These are phyloP conservation scores for Plasmodium inui DNA, from an alignment of 169 alveolate species.

Conservation along the genomic window DNA sequence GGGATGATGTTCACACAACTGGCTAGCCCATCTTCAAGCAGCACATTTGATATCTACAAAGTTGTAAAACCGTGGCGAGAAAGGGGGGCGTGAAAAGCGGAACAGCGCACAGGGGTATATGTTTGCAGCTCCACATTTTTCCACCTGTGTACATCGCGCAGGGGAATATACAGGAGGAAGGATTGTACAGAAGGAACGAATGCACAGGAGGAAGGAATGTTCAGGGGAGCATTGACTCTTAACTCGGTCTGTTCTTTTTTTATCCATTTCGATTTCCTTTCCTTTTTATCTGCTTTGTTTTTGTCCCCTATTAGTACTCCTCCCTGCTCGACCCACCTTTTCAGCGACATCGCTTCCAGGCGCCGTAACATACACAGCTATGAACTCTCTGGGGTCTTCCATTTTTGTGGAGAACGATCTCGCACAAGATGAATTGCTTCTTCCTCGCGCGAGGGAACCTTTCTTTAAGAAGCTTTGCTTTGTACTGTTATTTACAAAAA, in stretches of 20 bases:
- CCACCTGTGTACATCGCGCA: not conserved
- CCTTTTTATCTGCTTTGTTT: not conserved
- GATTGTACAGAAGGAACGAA: not conserved
- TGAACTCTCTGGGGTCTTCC: constrained; percentile 4
- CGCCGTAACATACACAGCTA: constrained; percentile 66
- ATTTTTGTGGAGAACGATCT: not conserved
- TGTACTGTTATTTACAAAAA: constrained; percentile 36
- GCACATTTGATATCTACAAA: constrained; percentile 33
- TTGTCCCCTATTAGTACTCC: not conserved
- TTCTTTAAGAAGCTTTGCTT: not conserved
- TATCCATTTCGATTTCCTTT: not conserved
- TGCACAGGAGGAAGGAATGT: not conserved
- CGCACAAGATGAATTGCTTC: not conserved
- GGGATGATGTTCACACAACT: constrained; percentile 68
- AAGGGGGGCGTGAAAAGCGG: not conserved
- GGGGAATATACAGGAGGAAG: too few species aligned
- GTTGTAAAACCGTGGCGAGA: not conserved
- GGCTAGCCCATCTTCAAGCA: constrained; percentile 46
- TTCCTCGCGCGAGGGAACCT: not conserved
- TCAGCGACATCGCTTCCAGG: constrained; percentile 73
- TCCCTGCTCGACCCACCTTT: not conserved
- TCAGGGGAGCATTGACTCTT: not conserved
- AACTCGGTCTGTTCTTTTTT: not conserved
- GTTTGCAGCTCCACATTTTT: not conserved
- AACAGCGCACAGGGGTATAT: not conserved